Percentiles rank a stretch among this genome's conserved stretches.
Evolutionary conservation across 2,329 filamentous ascomycete species (phyloP).

Genomic region (Colletotrichum salicis): DNA sequence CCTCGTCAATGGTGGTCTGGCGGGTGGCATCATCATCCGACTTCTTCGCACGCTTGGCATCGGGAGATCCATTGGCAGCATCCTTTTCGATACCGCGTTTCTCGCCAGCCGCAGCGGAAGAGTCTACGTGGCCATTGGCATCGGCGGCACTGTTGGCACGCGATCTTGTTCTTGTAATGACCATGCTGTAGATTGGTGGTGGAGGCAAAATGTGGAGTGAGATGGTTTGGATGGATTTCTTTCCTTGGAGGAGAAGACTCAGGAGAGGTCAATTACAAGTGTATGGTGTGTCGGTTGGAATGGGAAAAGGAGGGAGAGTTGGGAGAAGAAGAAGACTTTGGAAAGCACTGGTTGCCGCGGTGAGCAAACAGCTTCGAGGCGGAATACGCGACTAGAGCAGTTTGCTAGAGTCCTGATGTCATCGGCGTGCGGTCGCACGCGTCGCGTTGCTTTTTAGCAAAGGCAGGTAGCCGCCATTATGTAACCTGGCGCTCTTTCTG

Average conservation of each 20-base stretch:
- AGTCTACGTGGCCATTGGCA: background rate
- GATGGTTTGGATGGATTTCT: background rate
- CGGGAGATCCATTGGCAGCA: background rate
- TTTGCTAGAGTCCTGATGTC: conserved; percentile 28
- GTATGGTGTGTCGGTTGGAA: background rate
- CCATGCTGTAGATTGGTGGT: conserved; percentile 8
- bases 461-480: conserved; percentile 31
- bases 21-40: conserved; percentile 3
- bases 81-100: conserved; percentile 27
- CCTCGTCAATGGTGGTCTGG: conserved; percentile 33
- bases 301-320: background rate
- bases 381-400: background rate
- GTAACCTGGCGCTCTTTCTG: conserved; percentile 15
- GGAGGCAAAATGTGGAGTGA: background rate
- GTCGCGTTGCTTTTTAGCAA: conserved; percentile 31
- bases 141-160: conserved; percentile 12
- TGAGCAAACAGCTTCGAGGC: background rate
- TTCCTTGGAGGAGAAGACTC: background rate
- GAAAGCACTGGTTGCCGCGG: background rate
- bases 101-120: conserved; percentile 17
- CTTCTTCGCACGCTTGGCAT: conserved; percentile 34
- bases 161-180: conserved; percentile 20
- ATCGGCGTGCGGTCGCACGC: conserved; percentile 26
- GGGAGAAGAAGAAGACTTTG: background rate
- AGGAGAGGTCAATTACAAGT: background rate